A percentile compares a stretch with the other conserved stretches of the same genome.
Conservation (phyloP, 768 basidiomycete genomes). For the Lentinula boryana region DNA sequence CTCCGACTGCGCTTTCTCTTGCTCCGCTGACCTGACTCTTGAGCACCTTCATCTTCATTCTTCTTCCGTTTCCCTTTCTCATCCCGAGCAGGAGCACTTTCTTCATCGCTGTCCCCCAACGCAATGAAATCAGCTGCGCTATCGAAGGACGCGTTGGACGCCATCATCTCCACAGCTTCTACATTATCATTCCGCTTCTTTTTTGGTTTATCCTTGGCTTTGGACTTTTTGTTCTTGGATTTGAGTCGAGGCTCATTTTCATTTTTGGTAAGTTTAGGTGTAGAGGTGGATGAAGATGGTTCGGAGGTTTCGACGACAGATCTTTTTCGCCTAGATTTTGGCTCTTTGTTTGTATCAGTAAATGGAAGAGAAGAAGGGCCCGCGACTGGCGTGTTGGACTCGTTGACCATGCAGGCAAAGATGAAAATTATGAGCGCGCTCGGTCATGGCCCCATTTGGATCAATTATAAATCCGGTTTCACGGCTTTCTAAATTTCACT, state of each 20-base stretch:
- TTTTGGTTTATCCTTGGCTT: background rate
- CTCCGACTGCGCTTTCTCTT: slow-evolving; percentile 1
- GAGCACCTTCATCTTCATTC: background rate
- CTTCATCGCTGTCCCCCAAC: slow-evolving; percentile 9
- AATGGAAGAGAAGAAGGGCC: background rate
- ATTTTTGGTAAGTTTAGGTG: background rate
- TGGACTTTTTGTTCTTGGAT: background rate
- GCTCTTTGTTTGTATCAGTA: background rate
- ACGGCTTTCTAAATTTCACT: too few species aligned
- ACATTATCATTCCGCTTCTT: background rate
- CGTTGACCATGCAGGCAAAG: background rate
- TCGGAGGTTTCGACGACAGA: background rate
- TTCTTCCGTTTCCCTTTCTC: background rate
- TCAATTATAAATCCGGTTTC: too few species aligned
- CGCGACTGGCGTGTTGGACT: background rate
- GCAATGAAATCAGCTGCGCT: slow-evolving; percentile 27
- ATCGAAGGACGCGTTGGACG: slow-evolving; percentile 8
- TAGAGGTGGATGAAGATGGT: background rate
- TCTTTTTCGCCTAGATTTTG: background rate
- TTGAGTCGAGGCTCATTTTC: background rate
- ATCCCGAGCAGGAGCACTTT: background rate
- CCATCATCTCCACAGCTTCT: background rate
- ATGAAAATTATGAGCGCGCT: background rate
- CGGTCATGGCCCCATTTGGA: too few species aligned
- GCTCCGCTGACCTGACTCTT: background rate